phyloP scores from a whole-genome alignment of 2,329 filamentous ascomycete genomes.

The Botrytis medusae region DNA sequence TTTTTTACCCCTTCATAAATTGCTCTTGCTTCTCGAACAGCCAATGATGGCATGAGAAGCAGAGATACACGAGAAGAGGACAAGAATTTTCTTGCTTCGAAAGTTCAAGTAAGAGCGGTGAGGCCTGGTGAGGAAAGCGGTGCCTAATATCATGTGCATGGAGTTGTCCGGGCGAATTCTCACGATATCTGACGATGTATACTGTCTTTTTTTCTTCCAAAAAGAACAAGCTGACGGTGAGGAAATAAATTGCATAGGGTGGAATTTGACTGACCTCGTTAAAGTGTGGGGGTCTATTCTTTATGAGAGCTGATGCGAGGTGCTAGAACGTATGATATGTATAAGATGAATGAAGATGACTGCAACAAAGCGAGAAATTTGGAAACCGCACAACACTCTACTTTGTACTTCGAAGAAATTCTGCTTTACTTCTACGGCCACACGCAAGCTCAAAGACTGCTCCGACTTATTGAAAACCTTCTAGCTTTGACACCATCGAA shows the following conservation, averaged over 20 bases:
- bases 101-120: constrained; percentile 14
- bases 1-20: neutral
- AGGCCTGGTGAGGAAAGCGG: constrained; percentile 1
- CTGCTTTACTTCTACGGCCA: neutral
- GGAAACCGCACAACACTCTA: neutral
- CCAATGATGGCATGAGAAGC: constrained; percentile 11
- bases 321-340: neutral
- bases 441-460: neutral
- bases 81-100: neutral
- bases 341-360: constrained; percentile 10
- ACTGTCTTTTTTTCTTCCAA: neutral
- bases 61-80: constrained; percentile 7
- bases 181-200: constrained; percentile 12
- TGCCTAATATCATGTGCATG: constrained; percentile 12
- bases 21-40: constrained; percentile 8
- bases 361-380: neutral
- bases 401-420: neutral
- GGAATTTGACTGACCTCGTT: neutral
- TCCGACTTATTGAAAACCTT: neutral
- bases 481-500: neutral
- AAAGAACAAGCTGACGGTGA: neutral
- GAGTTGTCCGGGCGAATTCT: constrained; percentile 8
- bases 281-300: neutral
- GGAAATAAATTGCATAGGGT: neutral
- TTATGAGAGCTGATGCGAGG: neutral